Percentiles rank a stretch among this genome's conserved stretches.
phyloP scores from a whole-genome alignment of 257 asterid genomes.

The Linaria vulgaris region DNA sequence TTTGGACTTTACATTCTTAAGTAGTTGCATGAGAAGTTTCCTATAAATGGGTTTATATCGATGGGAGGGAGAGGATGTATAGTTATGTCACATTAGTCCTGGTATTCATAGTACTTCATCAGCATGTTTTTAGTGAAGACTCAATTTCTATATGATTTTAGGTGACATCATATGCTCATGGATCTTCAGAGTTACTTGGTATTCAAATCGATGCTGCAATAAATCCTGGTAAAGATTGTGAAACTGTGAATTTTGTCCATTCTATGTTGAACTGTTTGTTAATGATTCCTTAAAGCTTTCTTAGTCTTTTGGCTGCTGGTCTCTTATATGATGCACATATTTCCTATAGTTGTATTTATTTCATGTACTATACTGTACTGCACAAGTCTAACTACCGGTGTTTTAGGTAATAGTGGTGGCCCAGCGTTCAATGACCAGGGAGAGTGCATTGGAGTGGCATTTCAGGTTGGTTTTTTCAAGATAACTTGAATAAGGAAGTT shows the following conservation, averaged over 20 bases:
- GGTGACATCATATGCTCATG: constrained; percentile 98
- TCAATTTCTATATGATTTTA: constrained; percentile 36
- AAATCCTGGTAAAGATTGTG: constrained; percentile 69
- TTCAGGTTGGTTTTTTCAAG: constrained; percentile 60
- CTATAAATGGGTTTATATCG: no score
- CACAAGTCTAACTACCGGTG: constrained; percentile 24
- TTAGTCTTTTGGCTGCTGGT: constrained; percentile 4
- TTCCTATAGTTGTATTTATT: neutral
- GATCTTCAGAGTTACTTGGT: constrained; percentile 91
- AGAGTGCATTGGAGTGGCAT: constrained; percentile 98
- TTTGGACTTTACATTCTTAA: no score
- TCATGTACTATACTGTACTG: constrained; percentile 1
- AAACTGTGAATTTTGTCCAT: no score
- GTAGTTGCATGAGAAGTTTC: no score
- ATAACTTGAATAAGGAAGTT: constrained; percentile 15
- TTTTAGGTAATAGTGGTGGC: constrained; percentile 93
- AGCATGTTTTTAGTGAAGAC: constrained; percentile 12
- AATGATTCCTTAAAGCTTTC: neutral
- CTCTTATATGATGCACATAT: neutral
- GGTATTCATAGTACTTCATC: no score
- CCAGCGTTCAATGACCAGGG: constrained; percentile 97
- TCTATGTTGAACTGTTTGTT: no score
- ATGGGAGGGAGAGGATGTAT: no score
- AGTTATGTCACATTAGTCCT: no score
- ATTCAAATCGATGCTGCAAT: constrained; percentile 99